These are phyloP conservation scores for Ramalina intermedia DNA, from an alignment of 495 filamentous ascomycete genomes.

Conservation along the genomic window DNA sequence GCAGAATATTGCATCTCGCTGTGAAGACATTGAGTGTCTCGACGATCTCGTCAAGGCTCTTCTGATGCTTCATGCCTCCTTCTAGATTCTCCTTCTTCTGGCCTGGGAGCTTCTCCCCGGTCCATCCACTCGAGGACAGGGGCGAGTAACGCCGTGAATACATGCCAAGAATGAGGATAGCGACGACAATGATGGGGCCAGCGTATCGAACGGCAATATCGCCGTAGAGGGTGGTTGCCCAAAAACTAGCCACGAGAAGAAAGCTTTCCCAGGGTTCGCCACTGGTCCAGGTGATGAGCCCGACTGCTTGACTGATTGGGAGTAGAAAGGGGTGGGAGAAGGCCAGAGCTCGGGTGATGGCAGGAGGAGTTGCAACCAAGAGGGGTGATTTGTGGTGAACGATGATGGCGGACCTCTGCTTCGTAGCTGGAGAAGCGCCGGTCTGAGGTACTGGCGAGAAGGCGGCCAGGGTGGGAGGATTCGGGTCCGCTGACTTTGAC, in stretches of 20 bases:
- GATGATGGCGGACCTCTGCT: constrained; percentile 75
- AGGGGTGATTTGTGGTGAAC: constrained; percentile 94
- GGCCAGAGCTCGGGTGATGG: constrained; percentile 80
- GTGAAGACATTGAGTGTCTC: constrained; percentile 82
- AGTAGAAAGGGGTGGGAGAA: constrained; percentile 89
- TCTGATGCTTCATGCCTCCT: constrained; percentile 50
- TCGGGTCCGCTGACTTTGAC: constrained; percentile 31
- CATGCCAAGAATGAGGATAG: constrained; percentile 76
- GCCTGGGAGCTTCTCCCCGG: constrained; percentile 39
- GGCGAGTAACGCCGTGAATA: constrained; percentile 82
- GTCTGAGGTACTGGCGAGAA: constrained; percentile 67
- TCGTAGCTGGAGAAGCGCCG: constrained; percentile 50
- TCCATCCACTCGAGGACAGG: constrained; percentile 70
- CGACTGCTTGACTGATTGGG: constrained; percentile 67
- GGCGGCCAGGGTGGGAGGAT: constrained; percentile 61
- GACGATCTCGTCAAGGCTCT: constrained; percentile 92
- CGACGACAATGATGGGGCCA: constrained; percentile 70
- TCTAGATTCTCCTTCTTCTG: constrained; percentile 42
- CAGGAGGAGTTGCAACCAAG: constrained; percentile 81
- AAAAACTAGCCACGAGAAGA: constrained; percentile 68
- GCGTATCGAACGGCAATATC: constrained; percentile 63
- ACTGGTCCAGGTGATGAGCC: constrained; percentile 83
- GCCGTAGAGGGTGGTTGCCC: constrained; percentile 73
- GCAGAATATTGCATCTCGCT: constrained; percentile 73
- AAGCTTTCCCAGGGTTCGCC: constrained; percentile 96